Conservation (phyloP, 768 basidiomycete genomes). For the Dictyophora rubrovolvata region DNA sequence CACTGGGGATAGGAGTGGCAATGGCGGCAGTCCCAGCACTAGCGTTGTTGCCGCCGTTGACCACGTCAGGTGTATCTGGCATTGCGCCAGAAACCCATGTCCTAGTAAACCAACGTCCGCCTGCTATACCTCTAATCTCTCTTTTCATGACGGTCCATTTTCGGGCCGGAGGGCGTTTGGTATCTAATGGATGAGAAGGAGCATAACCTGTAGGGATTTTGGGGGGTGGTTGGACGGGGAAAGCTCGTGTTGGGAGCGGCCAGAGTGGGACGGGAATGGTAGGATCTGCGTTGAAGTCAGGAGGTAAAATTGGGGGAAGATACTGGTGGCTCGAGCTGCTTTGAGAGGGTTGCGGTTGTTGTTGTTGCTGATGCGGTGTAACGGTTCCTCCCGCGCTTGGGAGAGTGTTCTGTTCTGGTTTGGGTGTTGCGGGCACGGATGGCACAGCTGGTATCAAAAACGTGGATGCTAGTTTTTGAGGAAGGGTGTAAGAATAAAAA, state of each 20-base stretch:
- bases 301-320: constrained; percentile 28
- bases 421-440: constrained; percentile 4
- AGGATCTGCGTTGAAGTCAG: constrained; percentile 38
- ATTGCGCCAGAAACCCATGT: constrained; percentile 53
- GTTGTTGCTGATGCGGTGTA: not conserved
- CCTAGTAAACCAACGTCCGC: constrained; percentile 70
- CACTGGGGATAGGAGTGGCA: not conserved
- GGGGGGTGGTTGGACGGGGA: constrained; percentile 67
- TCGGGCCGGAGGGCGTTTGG: constrained; percentile 47
- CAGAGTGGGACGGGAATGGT: constrained; percentile 54
- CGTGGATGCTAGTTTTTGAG: not conserved
- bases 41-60: not conserved
- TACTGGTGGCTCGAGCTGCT: not conserved
- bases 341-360: not conserved
- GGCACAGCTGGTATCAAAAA: constrained; percentile 5
- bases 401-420: constrained; percentile 2
- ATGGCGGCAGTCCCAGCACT: not conserved
- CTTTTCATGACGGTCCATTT: constrained; percentile 68
- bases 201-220: constrained; percentile 72
- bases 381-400: not conserved
- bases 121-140: constrained; percentile 74
- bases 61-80: not conserved
- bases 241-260: constrained; percentile 73
- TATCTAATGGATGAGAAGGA: constrained; percentile 56
- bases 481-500: not conserved